A percentile compares a stretch with the other conserved stretches of the same genome.
Conservation (phyloP, 2,329 filamentous ascomycete genomes). For the Beauveria varroae region DNA sequence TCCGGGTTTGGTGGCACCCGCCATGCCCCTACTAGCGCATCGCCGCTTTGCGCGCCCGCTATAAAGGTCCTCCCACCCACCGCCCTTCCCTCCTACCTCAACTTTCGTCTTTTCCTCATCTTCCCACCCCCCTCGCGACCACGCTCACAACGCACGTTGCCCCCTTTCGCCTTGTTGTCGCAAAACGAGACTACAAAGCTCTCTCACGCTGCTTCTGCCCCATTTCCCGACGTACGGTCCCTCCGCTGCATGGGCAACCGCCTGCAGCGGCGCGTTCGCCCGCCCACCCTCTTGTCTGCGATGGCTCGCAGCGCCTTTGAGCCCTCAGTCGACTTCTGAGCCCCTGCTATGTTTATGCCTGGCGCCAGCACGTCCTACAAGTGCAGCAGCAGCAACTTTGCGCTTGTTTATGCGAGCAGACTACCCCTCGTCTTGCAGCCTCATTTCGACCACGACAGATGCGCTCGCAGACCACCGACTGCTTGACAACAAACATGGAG, state of each 20-base stretch:
- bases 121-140: not conserved
- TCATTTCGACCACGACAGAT: not conserved
- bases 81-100: not conserved
- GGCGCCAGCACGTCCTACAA: not conserved
- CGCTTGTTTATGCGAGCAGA: not conserved
- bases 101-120: not conserved
- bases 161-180: not conserved
- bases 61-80: not conserved
- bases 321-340: not conserved
- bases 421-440: not conserved
- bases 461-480: not conserved
- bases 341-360: not conserved
- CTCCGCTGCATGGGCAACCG: not conserved
- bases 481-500: not conserved
- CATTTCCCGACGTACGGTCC: not conserved
- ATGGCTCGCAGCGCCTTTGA: not conserved
- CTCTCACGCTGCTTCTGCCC: not conserved
- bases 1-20: constrained; percentile 8
- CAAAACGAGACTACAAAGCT: not conserved
- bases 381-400: not conserved
- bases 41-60: constrained; percentile 5
- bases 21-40: constrained; percentile 1
- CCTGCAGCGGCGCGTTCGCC: not conserved
- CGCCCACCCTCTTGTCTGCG: not conserved
- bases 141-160: not conserved